Percentiles rank a stretch among this genome's conserved stretches.
phyloP scores from a whole-genome alignment of 768 basidiomycete genomes.

The Calvatia gigantea region DNA sequence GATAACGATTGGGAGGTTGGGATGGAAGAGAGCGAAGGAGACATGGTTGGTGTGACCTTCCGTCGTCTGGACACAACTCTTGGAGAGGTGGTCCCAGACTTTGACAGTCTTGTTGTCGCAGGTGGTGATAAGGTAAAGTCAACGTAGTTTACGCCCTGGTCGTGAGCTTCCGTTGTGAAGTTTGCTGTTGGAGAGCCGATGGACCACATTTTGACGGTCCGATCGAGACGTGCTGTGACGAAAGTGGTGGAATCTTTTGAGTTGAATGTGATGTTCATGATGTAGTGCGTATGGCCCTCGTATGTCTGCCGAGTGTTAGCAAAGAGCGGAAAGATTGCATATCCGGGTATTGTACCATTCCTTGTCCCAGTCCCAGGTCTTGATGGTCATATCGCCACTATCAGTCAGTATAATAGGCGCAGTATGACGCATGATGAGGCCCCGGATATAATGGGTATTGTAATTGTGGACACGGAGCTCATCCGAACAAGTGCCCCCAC shows the following conservation, averaged over 20 bases:
- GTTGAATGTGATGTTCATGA: too few species aligned
- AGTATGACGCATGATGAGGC: too few species aligned
- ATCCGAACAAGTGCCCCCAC: too few species aligned
- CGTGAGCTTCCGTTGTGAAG: slow-evolving; percentile 97
- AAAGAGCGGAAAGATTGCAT: too few species aligned
- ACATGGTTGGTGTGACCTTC: slow-evolving; percentile 98
- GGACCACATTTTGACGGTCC: slow-evolving; percentile 98
- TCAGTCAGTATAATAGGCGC: too few species aligned
- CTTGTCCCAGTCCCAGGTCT: too few species aligned
- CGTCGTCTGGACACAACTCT: slow-evolving; percentile 96
- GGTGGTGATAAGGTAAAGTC: slow-evolving; percentile 97
- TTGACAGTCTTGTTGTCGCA: slow-evolving; percentile 98
- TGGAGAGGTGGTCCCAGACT: slow-evolving; percentile 98
- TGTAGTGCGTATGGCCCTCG: too few species aligned
- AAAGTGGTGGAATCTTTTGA: slow-evolving; percentile 98
- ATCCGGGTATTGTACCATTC: too few species aligned
- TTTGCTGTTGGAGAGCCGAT: slow-evolving; percentile 81
- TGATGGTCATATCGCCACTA: too few species aligned
- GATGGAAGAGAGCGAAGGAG: slow-evolving; percentile 95
- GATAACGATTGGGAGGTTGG: slow-evolving; percentile 87
- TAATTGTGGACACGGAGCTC: too few species aligned
- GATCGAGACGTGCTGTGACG: slow-evolving; percentile 94
- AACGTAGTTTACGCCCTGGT: slow-evolving; percentile 98
- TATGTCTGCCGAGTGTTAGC: too few species aligned
- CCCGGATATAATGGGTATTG: too few species aligned